Evolutionary conservation across 139 green algal species (phyloP).

Genomic region (Chlorella sorokiniana): DNA sequence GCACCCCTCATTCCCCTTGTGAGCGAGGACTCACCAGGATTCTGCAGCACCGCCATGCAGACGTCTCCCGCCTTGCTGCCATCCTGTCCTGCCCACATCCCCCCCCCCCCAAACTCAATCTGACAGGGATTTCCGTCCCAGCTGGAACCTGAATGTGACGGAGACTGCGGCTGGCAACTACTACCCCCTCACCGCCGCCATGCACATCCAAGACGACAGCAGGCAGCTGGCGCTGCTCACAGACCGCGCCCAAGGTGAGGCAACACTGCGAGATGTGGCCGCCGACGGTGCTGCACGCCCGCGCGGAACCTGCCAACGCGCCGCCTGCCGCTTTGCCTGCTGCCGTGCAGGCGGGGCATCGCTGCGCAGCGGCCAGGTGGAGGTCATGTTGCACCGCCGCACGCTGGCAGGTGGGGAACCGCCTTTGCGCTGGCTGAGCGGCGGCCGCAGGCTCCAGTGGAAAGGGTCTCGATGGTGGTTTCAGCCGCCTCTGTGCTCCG

Average conservation of each 20-base stretch:
- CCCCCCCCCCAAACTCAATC: too few relatives aligned
- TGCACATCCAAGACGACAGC: slow-evolving; percentile 46
- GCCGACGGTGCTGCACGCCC: too few relatives aligned
- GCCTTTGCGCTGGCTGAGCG: background rate
- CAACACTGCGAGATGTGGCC: too few relatives aligned
- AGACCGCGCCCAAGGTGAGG: slow-evolving; percentile 67
- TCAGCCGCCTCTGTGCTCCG: too few relatives aligned
- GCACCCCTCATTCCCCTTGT: too few relatives aligned
- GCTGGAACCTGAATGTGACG: slow-evolving; percentile 67
- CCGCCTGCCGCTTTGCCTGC: background rate
- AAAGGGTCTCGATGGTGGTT: too few relatives aligned
- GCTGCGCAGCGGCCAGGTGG: slow-evolving; percentile 53
- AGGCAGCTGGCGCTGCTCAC: slow-evolving; percentile 57
- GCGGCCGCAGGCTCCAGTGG: too few relatives aligned
- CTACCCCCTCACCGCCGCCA: slow-evolving; percentile 76
- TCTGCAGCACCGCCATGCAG: too few relatives aligned
- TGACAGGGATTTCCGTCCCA: slow-evolving; percentile 52
- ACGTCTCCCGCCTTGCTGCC: too few relatives aligned
- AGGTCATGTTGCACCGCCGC: slow-evolving; percentile 71
- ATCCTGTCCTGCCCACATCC: too few relatives aligned
- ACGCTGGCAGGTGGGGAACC: slow-evolving; percentile 31
- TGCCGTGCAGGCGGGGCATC: slow-evolving; percentile 40
- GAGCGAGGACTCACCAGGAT: too few relatives aligned
- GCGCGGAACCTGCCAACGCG: too few relatives aligned
- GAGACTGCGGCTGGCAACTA: slow-evolving; percentile 73